phyloP scores from a whole-genome alignment of 2,329 filamentous ascomycete genomes.

The Huntiella omanensis region DNA sequence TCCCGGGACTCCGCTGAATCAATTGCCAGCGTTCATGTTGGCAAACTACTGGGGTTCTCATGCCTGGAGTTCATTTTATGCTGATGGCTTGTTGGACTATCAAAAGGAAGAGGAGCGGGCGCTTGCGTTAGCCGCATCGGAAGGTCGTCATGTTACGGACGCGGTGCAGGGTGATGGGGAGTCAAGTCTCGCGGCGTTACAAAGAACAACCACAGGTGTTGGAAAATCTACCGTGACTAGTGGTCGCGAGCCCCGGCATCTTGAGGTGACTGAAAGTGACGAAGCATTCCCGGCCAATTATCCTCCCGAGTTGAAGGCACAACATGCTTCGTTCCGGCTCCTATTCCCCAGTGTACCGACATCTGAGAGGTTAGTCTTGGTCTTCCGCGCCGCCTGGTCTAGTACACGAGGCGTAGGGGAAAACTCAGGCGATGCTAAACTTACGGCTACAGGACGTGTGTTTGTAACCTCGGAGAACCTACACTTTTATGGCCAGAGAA shows the following conservation, averaged over 20 bases:
- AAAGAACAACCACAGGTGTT: slow-evolving; percentile 11
- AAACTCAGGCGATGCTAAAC: slow-evolving; percentile 7
- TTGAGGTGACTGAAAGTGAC: slow-evolving; percentile 17
- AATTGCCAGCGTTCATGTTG: slow-evolving; percentile 67
- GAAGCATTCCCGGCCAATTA: slow-evolving; percentile 55
- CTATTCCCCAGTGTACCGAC: slow-evolving; percentile 66
- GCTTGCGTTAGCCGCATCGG: slow-evolving; percentile 7
- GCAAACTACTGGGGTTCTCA: slow-evolving; percentile 89
- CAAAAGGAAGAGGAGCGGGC: slow-evolving; percentile 9
- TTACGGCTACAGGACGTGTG: slow-evolving; percentile 52
- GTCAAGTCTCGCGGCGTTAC: slow-evolving; percentile 7
- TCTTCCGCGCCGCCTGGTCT: slow-evolving; percentile 80
- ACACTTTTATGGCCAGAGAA: slow-evolving; percentile 92
- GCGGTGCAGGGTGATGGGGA: neutral
- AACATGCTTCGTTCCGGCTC: slow-evolving; percentile 84
- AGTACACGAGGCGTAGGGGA: slow-evolving; percentile 27
- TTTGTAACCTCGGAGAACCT: slow-evolving; percentile 77
- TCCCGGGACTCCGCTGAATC: slow-evolving; percentile 36
- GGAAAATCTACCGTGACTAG: slow-evolving; percentile 9
- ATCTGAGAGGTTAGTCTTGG: slow-evolving; percentile 69
- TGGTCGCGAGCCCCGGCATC: neutral
- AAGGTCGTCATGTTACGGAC: slow-evolving; percentile 8
- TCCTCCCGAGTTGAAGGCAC: slow-evolving; percentile 60
- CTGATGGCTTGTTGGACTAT: slow-evolving; percentile 13
- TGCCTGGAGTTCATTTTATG: slow-evolving; percentile 40